Evolutionary conservation across 2,329 filamentous ascomycete genomes (phyloP).

Genomic region (Penicillium psychrosexuale): DNA sequence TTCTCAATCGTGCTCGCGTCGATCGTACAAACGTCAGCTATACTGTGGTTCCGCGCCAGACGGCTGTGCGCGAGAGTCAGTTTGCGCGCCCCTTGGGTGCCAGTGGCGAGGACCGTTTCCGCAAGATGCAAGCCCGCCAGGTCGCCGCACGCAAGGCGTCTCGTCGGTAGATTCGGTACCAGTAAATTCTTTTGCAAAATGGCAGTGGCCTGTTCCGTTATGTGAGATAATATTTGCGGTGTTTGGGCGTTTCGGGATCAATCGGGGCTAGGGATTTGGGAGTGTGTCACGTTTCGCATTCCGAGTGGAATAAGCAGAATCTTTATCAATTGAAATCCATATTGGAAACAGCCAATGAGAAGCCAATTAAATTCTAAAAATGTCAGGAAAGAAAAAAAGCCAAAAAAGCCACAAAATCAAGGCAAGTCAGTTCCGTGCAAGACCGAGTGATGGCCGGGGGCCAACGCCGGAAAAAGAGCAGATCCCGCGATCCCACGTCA

Average conservation of each 20-base stretch:
- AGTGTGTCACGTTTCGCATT: slow-evolving; percentile 6
- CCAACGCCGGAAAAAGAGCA: slow-evolving; percentile 15
- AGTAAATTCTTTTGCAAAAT: slow-evolving; percentile 1
- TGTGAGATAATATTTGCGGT: slow-evolving; percentile 10
- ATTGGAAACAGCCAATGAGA: neutral
- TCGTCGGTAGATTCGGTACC: slow-evolving; percentile 30
- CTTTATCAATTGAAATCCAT: neutral
- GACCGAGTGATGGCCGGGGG: slow-evolving; percentile 10
- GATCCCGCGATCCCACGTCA: slow-evolving; percentile 27
- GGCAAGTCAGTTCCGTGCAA: slow-evolving; percentile 7
- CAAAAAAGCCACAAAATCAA: neutral
- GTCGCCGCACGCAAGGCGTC: slow-evolving; percentile 42
- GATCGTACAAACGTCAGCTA: slow-evolving; percentile 60
- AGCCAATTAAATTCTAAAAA: neutral
- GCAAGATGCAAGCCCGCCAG: slow-evolving; percentile 49
- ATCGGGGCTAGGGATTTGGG: slow-evolving; percentile 18
- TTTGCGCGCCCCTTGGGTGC: slow-evolving; percentile 47
- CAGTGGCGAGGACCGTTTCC: slow-evolving; percentile 49
- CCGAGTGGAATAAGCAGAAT: slow-evolving; percentile 9
- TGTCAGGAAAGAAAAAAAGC: neutral
- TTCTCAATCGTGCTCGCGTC: slow-evolving; percentile 58
- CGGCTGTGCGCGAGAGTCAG: slow-evolving; percentile 44
- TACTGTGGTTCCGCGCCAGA: slow-evolving; percentile 61
- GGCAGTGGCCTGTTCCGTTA: neutral
- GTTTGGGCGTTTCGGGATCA: slow-evolving; percentile 23